Conservation (phyloP, 2,329 filamentous ascomycete genomes). For the Fusarium liriodendri region DNA sequence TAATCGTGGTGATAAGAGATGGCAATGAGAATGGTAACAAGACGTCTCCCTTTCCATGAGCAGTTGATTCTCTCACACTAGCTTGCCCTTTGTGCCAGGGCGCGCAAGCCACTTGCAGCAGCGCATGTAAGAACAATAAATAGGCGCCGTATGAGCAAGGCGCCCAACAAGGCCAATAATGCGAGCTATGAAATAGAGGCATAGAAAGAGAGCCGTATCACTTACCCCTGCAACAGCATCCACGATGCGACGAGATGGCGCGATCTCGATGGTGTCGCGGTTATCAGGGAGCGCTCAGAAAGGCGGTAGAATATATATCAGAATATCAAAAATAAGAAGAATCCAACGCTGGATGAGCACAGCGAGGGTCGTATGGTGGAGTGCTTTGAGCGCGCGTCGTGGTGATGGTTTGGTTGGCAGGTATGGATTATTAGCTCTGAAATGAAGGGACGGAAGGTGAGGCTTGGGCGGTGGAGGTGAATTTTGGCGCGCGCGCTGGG, state of each 20-base stretch:
- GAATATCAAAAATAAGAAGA: neutral
- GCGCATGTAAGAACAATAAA: neutral
- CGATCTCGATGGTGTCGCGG: constrained; percentile 20
- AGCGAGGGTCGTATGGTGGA: constrained; percentile 4
- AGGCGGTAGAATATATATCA: neutral
- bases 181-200: neutral
- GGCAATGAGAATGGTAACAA: constrained; percentile 3
- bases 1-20: neutral
- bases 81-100: constrained; percentile 7
- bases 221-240: constrained; percentile 25
- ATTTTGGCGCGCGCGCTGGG: constrained; percentile 27
- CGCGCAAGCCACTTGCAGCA: neutral
- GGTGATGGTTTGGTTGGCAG: constrained; percentile 2
- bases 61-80: neutral
- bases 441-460: constrained; percentile 30
- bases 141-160: neutral
- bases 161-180: neutral
- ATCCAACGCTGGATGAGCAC: neutral
- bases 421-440: constrained; percentile 18
- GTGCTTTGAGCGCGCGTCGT: constrained; percentile 17
- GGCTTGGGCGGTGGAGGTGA: constrained; percentile 32
- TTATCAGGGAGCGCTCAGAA: constrained; percentile 3
- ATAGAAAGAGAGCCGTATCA: constrained; percentile 15
- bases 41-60: constrained; percentile 4
- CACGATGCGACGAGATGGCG: constrained; percentile 19